Conservation (phyloP, 306 rosid genomes). For the Vigna radiata region DNA sequence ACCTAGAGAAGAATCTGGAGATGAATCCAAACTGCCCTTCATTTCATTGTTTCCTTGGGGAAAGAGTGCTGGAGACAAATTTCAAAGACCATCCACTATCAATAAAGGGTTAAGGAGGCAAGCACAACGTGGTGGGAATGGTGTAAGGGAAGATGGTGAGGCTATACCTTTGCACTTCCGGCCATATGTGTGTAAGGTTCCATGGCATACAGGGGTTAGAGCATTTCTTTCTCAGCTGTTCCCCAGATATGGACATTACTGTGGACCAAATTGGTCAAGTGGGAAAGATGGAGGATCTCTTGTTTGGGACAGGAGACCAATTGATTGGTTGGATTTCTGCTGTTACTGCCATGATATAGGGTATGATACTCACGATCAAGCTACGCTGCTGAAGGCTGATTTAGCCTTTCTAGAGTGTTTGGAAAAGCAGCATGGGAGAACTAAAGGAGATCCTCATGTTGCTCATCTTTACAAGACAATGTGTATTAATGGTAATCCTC, state of each 20-base stretch:
- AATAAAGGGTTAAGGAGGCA: slow-evolving; percentile 67
- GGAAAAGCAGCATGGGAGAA: slow-evolving; percentile 75
- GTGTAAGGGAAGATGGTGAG: slow-evolving; percentile 26
- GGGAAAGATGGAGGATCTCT: slow-evolving; percentile 82
- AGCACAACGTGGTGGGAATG: slow-evolving; percentile 47
- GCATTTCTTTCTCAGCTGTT: slow-evolving; percentile 84
- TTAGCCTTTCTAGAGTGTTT: slow-evolving; percentile 90
- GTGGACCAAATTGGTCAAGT: slow-evolving; percentile 98
- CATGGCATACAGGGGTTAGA: slow-evolving; percentile 95
- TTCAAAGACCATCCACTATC: slow-evolving; percentile 66
- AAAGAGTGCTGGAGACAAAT: slow-evolving; percentile 39
- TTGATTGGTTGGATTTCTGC: slow-evolving; percentile 97
- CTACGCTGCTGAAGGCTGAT: slow-evolving; percentile 79
- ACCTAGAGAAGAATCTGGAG: slow-evolving; percentile 43
- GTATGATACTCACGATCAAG: slow-evolving; percentile 88
- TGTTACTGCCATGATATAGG: slow-evolving; percentile 99
- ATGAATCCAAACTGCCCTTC: slow-evolving; percentile 57
- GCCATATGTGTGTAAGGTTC: slow-evolving; percentile 92
- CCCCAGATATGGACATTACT: slow-evolving; percentile 93
- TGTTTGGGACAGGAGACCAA: slow-evolving; percentile 90
- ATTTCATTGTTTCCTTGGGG: slow-evolving; percentile 65
- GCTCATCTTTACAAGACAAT: slow-evolving; percentile 78
- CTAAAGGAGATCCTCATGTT: slow-evolving; percentile 73
- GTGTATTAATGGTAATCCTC: slow-evolving; percentile 78
- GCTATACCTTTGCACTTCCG: slow-evolving; percentile 62